These are phyloP conservation scores for Nemania abortiva DNA, from an alignment of 2,329 filamentous ascomycete genomes.

Conservation along the genomic window DNA sequence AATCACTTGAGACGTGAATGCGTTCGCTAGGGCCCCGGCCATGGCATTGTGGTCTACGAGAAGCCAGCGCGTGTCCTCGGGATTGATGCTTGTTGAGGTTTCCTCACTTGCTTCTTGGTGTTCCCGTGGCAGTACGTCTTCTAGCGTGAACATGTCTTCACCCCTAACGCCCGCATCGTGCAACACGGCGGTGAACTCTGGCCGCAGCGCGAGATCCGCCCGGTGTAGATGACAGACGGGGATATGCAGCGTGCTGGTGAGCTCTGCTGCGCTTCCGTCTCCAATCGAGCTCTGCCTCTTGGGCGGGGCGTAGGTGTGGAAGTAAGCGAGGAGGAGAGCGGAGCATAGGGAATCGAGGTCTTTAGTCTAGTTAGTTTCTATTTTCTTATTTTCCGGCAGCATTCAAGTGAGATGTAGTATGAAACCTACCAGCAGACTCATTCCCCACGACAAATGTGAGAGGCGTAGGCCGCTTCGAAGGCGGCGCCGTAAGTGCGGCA, in stretches of 20 bases:
- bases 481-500: conserved; percentile 45
- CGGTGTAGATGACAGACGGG: conserved; percentile 79
- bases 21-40: conserved; percentile 69
- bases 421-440: conserved; percentile 70
- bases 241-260: conserved; percentile 65
- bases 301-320: conserved; percentile 70
- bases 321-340: conserved; percentile 79
- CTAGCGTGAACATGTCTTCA: conserved; percentile 74
- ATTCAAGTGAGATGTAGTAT: too few species aligned
- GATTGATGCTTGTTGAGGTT: conserved; percentile 41
- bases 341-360: conserved; percentile 86
- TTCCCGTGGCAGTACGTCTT: conserved; percentile 62
- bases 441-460: conserved; percentile 75
- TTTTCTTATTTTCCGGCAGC: neutral
- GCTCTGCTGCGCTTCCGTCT: neutral
- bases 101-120: neutral
- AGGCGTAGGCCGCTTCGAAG: conserved; percentile 59
- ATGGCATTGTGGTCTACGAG: conserved; percentile 85
- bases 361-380: conserved; percentile 47
- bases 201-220: conserved; percentile 76
- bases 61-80: conserved; percentile 74
- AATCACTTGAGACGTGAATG: conserved; percentile 65
- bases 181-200: conserved; percentile 77
- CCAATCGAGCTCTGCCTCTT: conserved; percentile 48
- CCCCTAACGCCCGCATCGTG: conserved; percentile 68